Evolutionary conservation across 108 stramenopile genomes (phyloP), one percentile per base, ranked within the genome.

Genomic region (Discostella stelligeroides): DNA sequence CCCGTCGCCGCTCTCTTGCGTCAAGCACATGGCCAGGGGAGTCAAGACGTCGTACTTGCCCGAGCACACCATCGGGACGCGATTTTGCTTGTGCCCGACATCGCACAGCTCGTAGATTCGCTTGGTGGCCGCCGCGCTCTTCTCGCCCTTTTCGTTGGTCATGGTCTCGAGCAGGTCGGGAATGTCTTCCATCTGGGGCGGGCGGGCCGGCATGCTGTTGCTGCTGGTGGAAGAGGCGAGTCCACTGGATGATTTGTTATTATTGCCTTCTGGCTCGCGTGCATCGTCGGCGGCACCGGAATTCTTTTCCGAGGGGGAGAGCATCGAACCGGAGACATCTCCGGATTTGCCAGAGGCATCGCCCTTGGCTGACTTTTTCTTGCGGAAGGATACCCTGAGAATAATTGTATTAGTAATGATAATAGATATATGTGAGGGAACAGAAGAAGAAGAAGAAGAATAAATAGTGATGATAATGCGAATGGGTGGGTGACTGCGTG

Each of bases 61-160:
- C 46, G 81, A 82, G 94, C 94, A 95, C 2, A 95, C 89, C 91
- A 92, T 91, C 18, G 90, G 91, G 17, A 95, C 90, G 80, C 94
- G 94, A 79, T 95, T 95, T 79, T 92, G 90, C 76, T 95, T 95
- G 86, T 95, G 94, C 0, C 88, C 91, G 24, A 95, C 94, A 64
- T 95, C 94, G 64, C 91, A 92, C 7, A 95, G 86, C 67, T 95
- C 92, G 79, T 95, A 95, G 55, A 95, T 88, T 10, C 91, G 84
- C 81, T 95, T 95, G 51, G 91, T 92, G 49, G 94, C 94, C 29
- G 90, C 90, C 34, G 90, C 90, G 42, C 83, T 84, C 72, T 92
- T 90, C 56, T 94, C 93, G 12, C 93, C 90, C 76, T 92, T 86
- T 53, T 91, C 86, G 62, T 68, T 90, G 56, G 85, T 73, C 88